These are phyloP conservation scores for Neurospora sublineolata DNA, from an alignment of 495 filamentous ascomycete genomes.

Conservation along the genomic window DNA sequence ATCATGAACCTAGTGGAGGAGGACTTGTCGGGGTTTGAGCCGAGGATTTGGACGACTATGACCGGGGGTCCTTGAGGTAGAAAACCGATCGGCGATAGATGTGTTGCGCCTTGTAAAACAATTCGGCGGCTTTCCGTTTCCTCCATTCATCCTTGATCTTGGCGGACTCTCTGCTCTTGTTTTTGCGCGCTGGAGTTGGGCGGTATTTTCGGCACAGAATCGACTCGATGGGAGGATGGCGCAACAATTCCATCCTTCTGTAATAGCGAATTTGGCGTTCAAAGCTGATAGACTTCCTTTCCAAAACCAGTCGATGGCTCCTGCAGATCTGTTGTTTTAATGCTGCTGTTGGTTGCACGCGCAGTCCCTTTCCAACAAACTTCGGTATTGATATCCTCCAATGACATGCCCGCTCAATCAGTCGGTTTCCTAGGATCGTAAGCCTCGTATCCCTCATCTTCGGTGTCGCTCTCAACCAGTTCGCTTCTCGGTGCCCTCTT, in stretches of 20 bases:
- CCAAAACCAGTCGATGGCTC: background rate
- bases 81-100: background rate
- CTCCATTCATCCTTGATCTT: background rate
- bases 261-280: background rate
- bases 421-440: constrained; percentile 45
- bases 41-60: constrained; percentile 19
- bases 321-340: background rate
- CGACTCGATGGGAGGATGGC: background rate
- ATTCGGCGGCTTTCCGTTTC: background rate
- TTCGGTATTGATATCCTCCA: background rate
- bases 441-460: constrained; percentile 46
- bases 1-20: constrained; percentile 54
- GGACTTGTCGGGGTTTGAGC: constrained; percentile 40
- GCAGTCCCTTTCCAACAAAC: background rate
- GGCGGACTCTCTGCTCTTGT: background rate
- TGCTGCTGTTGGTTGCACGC: background rate
- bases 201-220: background rate
- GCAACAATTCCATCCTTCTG: background rate
- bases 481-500: constrained; percentile 11
- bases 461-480: constrained; percentile 43
- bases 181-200: background rate
- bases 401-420: constrained; percentile 25
- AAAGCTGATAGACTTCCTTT: background rate
- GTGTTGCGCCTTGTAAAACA: background rate
- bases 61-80: background rate